A percentile compares a stretch with the other conserved stretches of the same genome.
Conservation (phyloP, 192 early-diverging fungal species). For the Diversispora epigaea region DNA sequence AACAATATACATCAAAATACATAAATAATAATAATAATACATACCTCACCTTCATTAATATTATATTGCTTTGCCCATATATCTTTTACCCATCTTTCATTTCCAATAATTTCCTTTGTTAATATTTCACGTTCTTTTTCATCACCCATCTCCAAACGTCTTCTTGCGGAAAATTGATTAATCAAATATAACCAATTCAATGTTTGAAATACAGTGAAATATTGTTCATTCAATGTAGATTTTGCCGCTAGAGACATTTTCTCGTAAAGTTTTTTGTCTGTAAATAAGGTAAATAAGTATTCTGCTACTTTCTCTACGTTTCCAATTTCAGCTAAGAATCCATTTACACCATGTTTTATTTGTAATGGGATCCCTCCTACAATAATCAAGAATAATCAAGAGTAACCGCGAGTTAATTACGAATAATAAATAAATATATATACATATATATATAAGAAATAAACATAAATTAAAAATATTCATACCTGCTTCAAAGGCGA, state of each 20-base stretch:
- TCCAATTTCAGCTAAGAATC: conserved; percentile 66
- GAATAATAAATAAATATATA: background rate
- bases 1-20: too few species aligned
- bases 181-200: conserved; percentile 75
- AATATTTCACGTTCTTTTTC: conserved; percentile 14
- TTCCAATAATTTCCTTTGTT: conserved; percentile 34
- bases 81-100: conserved; percentile 43
- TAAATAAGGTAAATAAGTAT: conserved; percentile 58
- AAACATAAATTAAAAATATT: conserved; percentile 39
- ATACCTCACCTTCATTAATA: background rate
- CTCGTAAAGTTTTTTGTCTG: conserved; percentile 53
- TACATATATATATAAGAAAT: background rate
- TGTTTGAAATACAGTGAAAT: conserved; percentile 65
- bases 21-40: too few species aligned
- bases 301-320: conserved; percentile 62
- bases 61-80: conserved; percentile 45
- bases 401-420: too few species aligned
- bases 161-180: conserved; percentile 54
- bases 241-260: conserved; percentile 40
- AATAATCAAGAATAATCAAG: too few species aligned
- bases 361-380: conserved; percentile 82
- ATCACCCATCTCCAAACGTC: conserved; percentile 26
- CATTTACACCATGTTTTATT: conserved; percentile 65
- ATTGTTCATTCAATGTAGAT: conserved; percentile 60
- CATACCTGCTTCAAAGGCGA: conserved; percentile 60